These are phyloP conservation scores for Odontarrhena argentea DNA, from an alignment of 345 rosid genomes.

Conservation along the genomic window DNA sequence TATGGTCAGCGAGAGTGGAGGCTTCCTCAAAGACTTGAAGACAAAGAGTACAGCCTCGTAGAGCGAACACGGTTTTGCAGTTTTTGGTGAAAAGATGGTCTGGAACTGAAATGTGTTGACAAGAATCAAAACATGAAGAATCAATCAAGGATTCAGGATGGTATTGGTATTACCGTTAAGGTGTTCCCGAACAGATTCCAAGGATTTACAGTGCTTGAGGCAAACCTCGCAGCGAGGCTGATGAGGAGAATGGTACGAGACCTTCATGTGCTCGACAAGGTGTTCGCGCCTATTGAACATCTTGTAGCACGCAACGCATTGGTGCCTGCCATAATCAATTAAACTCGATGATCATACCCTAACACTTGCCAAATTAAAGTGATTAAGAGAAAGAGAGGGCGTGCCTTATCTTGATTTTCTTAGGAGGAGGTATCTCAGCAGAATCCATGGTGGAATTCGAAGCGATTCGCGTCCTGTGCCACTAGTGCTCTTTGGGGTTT, in stretches of 20 bases:
- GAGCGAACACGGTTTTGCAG: conserved; percentile 54
- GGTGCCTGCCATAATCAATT: conserved; percentile 51
- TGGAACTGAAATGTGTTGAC: conserved; percentile 18
- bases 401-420: conserved; percentile 33
- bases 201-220: conserved; percentile 70
- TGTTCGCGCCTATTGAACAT: conserved; percentile 69
- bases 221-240: conserved; percentile 71
- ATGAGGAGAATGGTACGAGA: conserved; percentile 67
- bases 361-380: not conserved
- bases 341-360: conserved; percentile 21
- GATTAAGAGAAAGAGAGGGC: not conserved
- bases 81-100: conserved; percentile 52
- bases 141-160: not conserved
- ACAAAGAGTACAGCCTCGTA: conserved; percentile 62
- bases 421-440: conserved; percentile 10
- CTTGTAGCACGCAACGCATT: conserved; percentile 72
- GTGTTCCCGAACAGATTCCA: conserved; percentile 73
- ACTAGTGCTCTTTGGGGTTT: not conserved
- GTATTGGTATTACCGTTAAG: conserved; percentile 47
- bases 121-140: not conserved
- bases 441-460: conserved; percentile 36
- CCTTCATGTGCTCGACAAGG: conserved; percentile 83
- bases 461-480: not conserved
- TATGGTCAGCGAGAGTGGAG: conserved; percentile 48
- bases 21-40: conserved; percentile 53